Evolutionary conservation across 805 yeast species (phyloP), one percentile per base, ranked within the genome.

Genomic region (Zygosaccharomyces bisporus): DNA sequence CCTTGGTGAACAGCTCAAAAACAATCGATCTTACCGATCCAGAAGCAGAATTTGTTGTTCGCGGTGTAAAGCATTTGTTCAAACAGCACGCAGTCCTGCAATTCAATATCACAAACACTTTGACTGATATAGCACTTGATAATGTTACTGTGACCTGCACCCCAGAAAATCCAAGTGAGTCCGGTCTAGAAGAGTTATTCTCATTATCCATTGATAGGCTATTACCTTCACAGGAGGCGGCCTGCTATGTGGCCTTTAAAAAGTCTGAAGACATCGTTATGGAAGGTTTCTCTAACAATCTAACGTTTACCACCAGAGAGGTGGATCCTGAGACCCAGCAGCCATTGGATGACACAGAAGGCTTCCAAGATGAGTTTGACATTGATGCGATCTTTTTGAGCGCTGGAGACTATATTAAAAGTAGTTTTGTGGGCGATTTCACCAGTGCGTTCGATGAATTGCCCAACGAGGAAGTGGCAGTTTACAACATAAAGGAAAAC

Each of bases 361-460:
- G 96, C 13, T 86, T 83, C 75, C 85, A 84, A 53, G 98, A 93
- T 66, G 96, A 90, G 67, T 93, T 91, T 67, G 93, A 83, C 63
- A 78, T 93, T 53, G 97, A 88, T 66, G 84, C 83, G 46, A 72
- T 89, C 57, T 80, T 77, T 46, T 63, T 91, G 44, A 61, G 47
- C 48, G 66, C 93, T 7, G 96, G 96, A 29, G 97, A 89, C 63
- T 91, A 81, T 67, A 73, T 88, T 46, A 67, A 71, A 43, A 95
- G 96, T 41, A 73, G 88, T 18, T 87, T 79, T 63, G 77, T 83
- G 50, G 87, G 93, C 34, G 79, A 81, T 67, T 89, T 89, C 63
- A 77, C 83, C 5, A 71, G 76, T 34, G 70, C 77, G 30, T 88
- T 83, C 73, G 96, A 86, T 56, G 87, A 80, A 65, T 72, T 90